Percentiles rank a stretch among this genome's conserved stretches.
Evolutionary conservation across 257 asterid species (phyloP).

Genomic region (Leonotis leonurus): DNA sequence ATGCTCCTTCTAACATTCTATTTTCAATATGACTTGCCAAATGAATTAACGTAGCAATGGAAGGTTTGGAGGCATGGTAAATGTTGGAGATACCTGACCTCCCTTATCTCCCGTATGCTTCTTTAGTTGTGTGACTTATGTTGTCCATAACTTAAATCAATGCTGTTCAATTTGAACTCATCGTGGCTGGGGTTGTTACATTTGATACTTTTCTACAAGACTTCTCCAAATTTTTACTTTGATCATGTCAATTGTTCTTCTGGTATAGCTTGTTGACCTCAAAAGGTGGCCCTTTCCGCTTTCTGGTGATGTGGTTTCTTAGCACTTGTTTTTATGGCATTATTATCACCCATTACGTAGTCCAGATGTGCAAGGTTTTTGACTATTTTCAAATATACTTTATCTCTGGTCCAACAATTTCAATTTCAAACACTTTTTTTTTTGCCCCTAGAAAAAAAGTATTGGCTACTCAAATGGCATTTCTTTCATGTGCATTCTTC

Average conservation of each 20-base stretch:
- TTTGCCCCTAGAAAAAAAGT: background rate
- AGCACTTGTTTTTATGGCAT: background rate
- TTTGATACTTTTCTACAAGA: constrained; percentile 1
- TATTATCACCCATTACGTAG: background rate
- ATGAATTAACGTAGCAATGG: background rate
- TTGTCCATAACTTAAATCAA: background rate
- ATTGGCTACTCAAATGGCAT: background rate
- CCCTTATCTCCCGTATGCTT: background rate
- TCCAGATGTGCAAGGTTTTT: background rate
- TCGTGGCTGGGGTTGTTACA: background rate
- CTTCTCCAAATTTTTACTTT: background rate
- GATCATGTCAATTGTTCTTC: background rate
- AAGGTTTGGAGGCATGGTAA: background rate
- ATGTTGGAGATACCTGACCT: background rate
- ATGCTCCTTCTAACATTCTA: background rate
- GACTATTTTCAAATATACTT: background rate
- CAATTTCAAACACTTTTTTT: background rate
- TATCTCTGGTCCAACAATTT: background rate
- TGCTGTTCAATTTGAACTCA: background rate
- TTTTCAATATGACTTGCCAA: background rate
- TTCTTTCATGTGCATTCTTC: too few species aligned
- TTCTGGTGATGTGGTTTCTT: background rate
- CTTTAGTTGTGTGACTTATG: background rate
- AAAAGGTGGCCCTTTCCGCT: background rate
- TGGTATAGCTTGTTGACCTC: background rate